Base-by-base conservation (phyloP, 2,329 filamentous ascomycete species). In the Elsinoe ampelina region DNA sequence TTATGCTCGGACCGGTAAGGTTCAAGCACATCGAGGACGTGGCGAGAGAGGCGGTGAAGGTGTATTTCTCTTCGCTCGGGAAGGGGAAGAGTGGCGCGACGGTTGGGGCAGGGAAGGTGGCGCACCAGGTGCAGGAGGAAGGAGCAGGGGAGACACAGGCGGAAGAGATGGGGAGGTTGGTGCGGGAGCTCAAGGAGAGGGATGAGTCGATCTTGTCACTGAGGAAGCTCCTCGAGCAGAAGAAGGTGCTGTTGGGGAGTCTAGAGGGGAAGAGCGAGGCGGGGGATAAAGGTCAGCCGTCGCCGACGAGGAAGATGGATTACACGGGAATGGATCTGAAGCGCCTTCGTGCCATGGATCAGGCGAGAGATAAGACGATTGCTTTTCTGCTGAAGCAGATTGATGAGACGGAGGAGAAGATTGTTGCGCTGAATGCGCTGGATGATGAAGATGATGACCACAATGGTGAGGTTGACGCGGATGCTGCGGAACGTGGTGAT, bases 351-450 rank as follows among this genome's bases (percentile, higher is more conserved):
- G 70, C 67, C 45, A 62, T 77, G 26, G 75, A 77, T 47, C 78
- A 75, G 60, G 78, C 77, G 17, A 68, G 77, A 47, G 78, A 81
- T 67, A 75, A 75, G 6, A 80, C 76, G 0, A 72, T 80, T 58
- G 67, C 71, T 1, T 80, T 77, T 58, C 68, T 80, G 41, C 63
- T 81, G 55, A 77, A 76, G 62, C 69, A 78, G 58, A 77, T 80
- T 58, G 76, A 80, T 59, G 73, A 75, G 54, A 70, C 73, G 1
- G 78, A 81, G 57, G 68, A 69, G 59, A 63, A 71, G 54, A 58
- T 51, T 26, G 19, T 48, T 5, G 35, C 32, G 32, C 34, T 32
- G 36, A 30, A 55, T 19, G 41, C 38, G n/a, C 20, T 39, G 22
- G 26, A 45, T 48, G 54, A 56, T 26, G 54, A 13, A 13, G 38